Base-by-base conservation (phyloP, 1,284 basidiomycete genomes). In the Cutaneotrichosporon sp. region DNA sequence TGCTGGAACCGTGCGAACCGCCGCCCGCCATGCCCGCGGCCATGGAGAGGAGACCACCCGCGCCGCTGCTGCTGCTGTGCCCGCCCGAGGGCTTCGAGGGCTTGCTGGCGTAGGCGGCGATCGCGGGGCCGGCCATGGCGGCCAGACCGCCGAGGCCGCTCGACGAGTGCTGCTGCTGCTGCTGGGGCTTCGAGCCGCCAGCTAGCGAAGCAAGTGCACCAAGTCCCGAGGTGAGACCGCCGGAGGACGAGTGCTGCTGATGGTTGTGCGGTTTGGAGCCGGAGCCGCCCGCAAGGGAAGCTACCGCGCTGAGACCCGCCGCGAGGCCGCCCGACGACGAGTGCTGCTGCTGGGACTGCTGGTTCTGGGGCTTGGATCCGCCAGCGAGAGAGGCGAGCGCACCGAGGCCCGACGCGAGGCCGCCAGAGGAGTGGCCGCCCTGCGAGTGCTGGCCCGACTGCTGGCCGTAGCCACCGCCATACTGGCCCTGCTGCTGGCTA, bases 381-480 rank as follows among this genome's bases (percentile, higher is more conserved):
- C n/a, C n/a, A n/a, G n/a, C n/a, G n/a, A n/a, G n/a, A n/a, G n/a
- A n/a, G n/a, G n/a, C n/a, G 36, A 38, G 36, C 5, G 36, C 36
- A 14, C 36, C 9, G 36, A 38, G 36, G 10, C 36, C 36, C 36
- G 36, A 38, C 4, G 36, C 36, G 36, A 38, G 36, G 36, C 36
- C 36, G 36, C 36, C 36, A 2, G 38, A 42, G 4, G 38, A 42
- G 29, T 29, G 29, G 29, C 29, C 29, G 29, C 29, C 29, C 29
- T 29, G 29, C 29, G n/a, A n/a, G n/a, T 33, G 22, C 47, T 50
- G 47, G 27, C n/a, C n/a, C 1, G 27, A 25, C 27, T 50, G 47
- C 25, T 50, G 47, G 47, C 47, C 47, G 46, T 47, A 16, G 27
- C 47, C 47, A 50, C 25, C 25, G 16, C 50, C 36, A 16, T 38